Evolutionary conservation across 495 filamentous ascomycete genomes (phyloP), one percentile per base, ranked within the genome.

Genomic region (Aspergillus indologenus): DNA sequence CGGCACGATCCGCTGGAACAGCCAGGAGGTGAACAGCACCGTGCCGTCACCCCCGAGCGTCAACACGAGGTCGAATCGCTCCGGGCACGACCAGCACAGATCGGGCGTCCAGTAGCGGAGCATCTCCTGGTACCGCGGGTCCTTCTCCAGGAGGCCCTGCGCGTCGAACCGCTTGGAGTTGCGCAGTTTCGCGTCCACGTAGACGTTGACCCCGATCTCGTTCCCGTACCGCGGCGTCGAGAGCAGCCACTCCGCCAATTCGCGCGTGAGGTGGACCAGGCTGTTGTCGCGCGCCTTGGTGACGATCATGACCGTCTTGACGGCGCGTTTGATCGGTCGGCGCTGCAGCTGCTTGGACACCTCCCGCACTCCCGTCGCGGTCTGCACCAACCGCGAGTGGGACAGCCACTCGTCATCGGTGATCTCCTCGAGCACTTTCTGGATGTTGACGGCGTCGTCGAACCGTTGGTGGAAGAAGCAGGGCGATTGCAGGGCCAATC

Each of bases 391-490:
- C 23, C 92, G 85, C 3, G 90, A 95, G 73, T 97, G 95, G 18
- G 90, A 95, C 68, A 95, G 84, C 75, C 83, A 91, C 60, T 96
- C 91, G 70, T 96, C 91, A 52, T 88, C 90, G 6, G 79, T 75
- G 48, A 98, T 95, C 75, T 98, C 94, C 70, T 98, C 94, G 1
- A 98, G 80, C 2, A 98, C 92, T 69, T 88, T 95, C 56, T 95
- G 90, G 45, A 97, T 88, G 71, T 98, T 92, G 61, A 98, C 90
- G 8, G 92, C 92, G 69, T 96, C 90, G 58, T 96, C 94, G 68
- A 98, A 98, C 44, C 91, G 83, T 73, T 92, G 88, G 73, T 98
- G 94, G 80, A 96, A 98, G 74, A 93, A 98, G 74, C 95, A 98
- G 0, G 94, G 94, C 42, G 90, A 95, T 67, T 93, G 87, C 22